Percentiles rank a stretch among this genome's conserved stretches.
phyloP scores from a whole-genome alignment of 2,329 filamentous ascomycete species.

The Colletotrichum incanum region DNA sequence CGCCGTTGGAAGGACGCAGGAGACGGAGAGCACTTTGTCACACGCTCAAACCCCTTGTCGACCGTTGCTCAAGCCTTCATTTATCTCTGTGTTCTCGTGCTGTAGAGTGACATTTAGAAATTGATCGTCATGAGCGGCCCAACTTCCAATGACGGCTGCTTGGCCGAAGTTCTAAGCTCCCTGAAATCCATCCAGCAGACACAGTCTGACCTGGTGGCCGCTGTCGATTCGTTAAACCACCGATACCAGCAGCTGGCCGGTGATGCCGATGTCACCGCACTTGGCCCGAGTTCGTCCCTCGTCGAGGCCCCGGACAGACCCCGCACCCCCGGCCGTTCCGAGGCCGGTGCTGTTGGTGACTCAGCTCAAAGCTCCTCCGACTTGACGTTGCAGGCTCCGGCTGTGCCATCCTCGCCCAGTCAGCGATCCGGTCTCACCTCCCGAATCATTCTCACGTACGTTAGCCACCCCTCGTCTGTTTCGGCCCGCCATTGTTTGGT shows the following conservation, averaged over 20 bases:
- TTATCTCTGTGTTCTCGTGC: not conserved
- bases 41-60: not conserved
- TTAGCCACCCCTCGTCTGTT: constrained; percentile 9
- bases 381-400: constrained; percentile 46
- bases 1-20: not conserved
- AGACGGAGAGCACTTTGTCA: not conserved
- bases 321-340: constrained; percentile 41
- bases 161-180: constrained; percentile 54
- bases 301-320: constrained; percentile 7
- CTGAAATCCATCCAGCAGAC: constrained; percentile 57
- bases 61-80: constrained; percentile 1
- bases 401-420: constrained; percentile 48
- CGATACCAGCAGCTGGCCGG: constrained; percentile 42
- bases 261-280: constrained; percentile 21
- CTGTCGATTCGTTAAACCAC: constrained; percentile 58
- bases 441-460: constrained; percentile 70
- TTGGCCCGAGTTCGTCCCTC: constrained; percentile 24
- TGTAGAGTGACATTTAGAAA: constrained; percentile 14
- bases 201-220: constrained; percentile 58
- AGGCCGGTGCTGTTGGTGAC: constrained; percentile 8
- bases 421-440: constrained; percentile 66
- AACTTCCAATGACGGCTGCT: constrained; percentile 43
- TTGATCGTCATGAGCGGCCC: constrained; percentile 28
- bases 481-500: not conserved
- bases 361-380: constrained; percentile 28